phyloP scores from a whole-genome alignment of 2,329 filamentous ascomycete species.

The Ceratocystis colombiana region DNA sequence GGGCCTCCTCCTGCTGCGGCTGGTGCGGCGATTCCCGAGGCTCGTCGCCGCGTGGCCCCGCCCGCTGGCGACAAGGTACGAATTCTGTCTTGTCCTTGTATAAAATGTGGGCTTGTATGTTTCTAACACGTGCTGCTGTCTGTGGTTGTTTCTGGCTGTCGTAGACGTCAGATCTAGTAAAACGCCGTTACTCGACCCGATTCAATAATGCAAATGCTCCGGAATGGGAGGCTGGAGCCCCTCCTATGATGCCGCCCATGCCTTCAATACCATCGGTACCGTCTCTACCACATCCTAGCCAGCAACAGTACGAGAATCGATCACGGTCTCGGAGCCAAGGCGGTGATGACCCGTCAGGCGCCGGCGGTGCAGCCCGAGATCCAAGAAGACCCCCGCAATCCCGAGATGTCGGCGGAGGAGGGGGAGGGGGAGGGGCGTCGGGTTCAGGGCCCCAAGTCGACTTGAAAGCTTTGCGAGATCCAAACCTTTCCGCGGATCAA shows the following conservation, averaged over 20 bases:
- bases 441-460: conserved; percentile 55
- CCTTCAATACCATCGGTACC: conserved; percentile 21
- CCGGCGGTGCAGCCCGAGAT: conserved; percentile 29
- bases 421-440: conserved; percentile 35
- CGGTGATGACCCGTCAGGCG: conserved; percentile 28
- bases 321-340: conserved; percentile 22
- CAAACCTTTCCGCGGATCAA: conserved; percentile 67
- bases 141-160: conserved; percentile 26
- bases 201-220: conserved; percentile 63
- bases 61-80: conserved; percentile 47
- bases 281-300: conserved; percentile 18
- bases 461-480: conserved; percentile 66
- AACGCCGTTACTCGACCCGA: conserved; percentile 85
- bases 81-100: conserved; percentile 6
- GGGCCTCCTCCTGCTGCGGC: neutral
- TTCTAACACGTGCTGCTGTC: neutral
- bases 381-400: conserved; percentile 45
- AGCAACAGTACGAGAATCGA: conserved; percentile 18
- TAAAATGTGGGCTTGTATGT: neutral
- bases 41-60: conserved; percentile 41
- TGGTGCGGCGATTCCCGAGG: conserved; percentile 30
- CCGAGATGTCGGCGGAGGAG: conserved; percentile 31
- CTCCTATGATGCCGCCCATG: conserved; percentile 37
- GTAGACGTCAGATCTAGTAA: conserved; percentile 72
- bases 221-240: conserved; percentile 57